phyloP scores from a whole-genome alignment of 1,284 basidiomycete genomes.

The Marasmius fiardii region DNA sequence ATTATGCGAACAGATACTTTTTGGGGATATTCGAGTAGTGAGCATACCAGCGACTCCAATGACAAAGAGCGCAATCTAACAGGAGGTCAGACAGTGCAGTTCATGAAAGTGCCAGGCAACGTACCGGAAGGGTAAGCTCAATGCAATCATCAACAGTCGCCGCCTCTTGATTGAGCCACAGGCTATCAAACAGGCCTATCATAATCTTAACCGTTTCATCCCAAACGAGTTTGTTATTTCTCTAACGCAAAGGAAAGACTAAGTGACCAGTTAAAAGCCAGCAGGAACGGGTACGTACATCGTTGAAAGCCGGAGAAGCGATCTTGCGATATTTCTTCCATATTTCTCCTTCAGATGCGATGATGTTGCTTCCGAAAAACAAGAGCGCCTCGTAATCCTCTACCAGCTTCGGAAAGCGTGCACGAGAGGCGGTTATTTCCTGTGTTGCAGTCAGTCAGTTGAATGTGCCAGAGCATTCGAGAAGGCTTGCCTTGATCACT shows the following conservation, averaged over 20 bases:
- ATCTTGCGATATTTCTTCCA: slow-evolving; percentile 8
- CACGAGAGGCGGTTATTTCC: slow-evolving; percentile 4
- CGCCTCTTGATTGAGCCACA: not conserved
- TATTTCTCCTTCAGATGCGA: slow-evolving; percentile 4
- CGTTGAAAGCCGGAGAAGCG: not conserved
- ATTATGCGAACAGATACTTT: not conserved
- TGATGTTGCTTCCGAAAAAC: slow-evolving; percentile 1
- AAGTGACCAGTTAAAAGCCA: too few species aligned
- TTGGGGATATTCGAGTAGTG: too few species aligned
- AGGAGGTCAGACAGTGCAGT: not conserved
- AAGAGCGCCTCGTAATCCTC: not conserved
- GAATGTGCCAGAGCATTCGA: not conserved
- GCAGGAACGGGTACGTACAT: not conserved
- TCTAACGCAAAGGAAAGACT: not conserved
- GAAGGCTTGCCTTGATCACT: not conserved
- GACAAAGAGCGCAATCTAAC: slow-evolving; percentile 52
- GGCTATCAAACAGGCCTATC: not conserved
- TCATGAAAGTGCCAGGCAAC: not conserved
- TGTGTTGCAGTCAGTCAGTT: not conserved
- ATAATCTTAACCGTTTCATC: not conserved
- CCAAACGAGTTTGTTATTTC: not conserved
- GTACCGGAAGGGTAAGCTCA: not conserved
- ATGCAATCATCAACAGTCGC: not conserved
- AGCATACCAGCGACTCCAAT: slow-evolving; percentile 48
- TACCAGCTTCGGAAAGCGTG: slow-evolving; percentile 1